Evolutionary conservation across 768 basidiomycete species (phyloP).

Genomic region (Lentinula aciculospora): DNA sequence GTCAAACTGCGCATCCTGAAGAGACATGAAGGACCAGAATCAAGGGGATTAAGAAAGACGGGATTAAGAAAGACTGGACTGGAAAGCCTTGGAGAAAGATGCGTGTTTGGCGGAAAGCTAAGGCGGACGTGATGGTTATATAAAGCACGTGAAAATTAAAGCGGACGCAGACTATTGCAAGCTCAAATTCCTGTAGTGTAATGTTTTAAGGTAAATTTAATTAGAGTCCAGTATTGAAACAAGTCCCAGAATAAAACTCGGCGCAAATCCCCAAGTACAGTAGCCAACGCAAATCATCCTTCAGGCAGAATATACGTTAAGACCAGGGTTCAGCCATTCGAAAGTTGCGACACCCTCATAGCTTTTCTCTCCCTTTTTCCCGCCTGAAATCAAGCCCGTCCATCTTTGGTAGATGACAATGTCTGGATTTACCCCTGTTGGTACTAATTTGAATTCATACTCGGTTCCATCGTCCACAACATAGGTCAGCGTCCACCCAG

Average conservation of each 20-base stretch:
- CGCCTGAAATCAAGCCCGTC: conserved; percentile 11
- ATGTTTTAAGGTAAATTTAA: too few species aligned
- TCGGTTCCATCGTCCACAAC: conserved; percentile 14
- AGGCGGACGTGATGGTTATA: too few species aligned
- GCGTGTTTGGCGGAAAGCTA: background rate
- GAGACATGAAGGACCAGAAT: conserved; percentile 11
- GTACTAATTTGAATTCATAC: conserved; percentile 15
- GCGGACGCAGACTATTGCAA: too few species aligned
- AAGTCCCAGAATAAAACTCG: too few species aligned
- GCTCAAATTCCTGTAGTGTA: too few species aligned
- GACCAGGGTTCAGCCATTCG: conserved; percentile 14
- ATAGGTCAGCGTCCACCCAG: conserved; percentile 16
- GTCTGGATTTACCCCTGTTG: conserved; percentile 13
- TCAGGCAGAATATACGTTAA: background rate
- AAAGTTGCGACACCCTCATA: conserved; percentile 7
- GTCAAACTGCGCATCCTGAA: conserved; percentile 84
- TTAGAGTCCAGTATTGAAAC: too few species aligned
- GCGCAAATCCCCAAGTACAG: too few species aligned
- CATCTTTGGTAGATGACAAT: conserved; percentile 18
- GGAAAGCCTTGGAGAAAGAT: too few species aligned
- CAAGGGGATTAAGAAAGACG: background rate
- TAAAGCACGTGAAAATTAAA: too few species aligned
- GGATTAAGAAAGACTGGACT: too few species aligned
- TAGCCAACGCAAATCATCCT: background rate
- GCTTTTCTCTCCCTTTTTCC: conserved; percentile 6